phyloP scores from a whole-genome alignment of 768 basidiomycete genomes.

The Lentinula boryana region DNA sequence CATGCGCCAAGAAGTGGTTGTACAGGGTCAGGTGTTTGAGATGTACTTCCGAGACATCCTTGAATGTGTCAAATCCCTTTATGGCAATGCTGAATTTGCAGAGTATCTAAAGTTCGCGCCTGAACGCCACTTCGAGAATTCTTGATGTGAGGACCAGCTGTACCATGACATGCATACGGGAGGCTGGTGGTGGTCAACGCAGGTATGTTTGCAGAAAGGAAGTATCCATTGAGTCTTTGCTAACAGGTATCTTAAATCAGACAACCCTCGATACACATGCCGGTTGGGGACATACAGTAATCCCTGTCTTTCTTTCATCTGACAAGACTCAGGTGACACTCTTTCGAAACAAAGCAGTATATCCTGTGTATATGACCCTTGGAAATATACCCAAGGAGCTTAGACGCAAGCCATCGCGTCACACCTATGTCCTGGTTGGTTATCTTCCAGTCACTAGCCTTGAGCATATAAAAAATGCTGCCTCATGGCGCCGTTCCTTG shows the following conservation, averaged over 20 bases:
- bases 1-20: not conserved
- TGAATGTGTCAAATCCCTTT: not conserved
- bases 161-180: not conserved
- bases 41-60: not conserved
- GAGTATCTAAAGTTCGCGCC: not conserved
- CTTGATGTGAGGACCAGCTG: not conserved
- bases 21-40: conserved; percentile 21
- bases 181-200: conserved; percentile 25
- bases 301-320: not conserved
- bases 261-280: no score
- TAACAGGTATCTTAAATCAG: no score
- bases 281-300: not conserved
- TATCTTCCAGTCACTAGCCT: not conserved
- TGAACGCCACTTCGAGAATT: not conserved
- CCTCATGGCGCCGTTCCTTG: not conserved
- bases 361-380: not conserved
- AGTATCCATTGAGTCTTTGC: no score
- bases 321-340: not conserved
- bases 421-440: not conserved
- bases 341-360: not conserved
- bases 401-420: not conserved
- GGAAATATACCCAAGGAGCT: not conserved
- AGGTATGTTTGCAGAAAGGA: not conserved
- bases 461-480: not conserved
- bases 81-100: not conserved